Conservation (phyloP, 169 alveolate genomes). For the Plasmodium yoelii region DNA sequence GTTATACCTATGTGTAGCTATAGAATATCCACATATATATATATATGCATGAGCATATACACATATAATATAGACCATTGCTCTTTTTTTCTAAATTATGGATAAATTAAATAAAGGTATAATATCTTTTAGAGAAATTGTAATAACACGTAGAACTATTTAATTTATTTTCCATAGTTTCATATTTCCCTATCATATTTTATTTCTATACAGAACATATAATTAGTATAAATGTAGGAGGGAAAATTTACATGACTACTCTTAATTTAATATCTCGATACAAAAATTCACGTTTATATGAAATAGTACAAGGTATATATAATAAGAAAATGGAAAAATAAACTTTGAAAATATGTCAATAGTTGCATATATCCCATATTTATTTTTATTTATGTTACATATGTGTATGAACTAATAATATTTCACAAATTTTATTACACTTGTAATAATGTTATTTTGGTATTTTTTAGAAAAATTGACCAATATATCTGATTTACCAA, state of each 20-base stretch:
- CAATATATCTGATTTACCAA: constrained; percentile 6
- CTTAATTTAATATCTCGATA: constrained; percentile 53
- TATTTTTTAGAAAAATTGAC: constrained; percentile 16
- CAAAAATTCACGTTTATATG: constrained; percentile 40
- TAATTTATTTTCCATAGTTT: background rate
- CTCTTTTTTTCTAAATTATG: constrained; percentile 4
- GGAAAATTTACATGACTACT: constrained; percentile 61
- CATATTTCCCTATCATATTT: background rate
- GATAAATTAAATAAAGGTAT: constrained; percentile 31
- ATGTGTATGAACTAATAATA: background rate
- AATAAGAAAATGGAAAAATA: background rate
- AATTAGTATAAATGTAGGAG: constrained; percentile 70
- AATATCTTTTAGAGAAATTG: background rate
- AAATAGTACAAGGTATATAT: constrained; percentile 50
- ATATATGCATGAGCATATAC: too few species aligned
- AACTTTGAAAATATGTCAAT: background rate
- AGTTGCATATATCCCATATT: background rate
- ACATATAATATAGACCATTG: background rate
- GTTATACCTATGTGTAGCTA: too few species aligned
- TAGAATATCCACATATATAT: too few species aligned
- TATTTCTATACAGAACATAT: constrained; percentile 30
- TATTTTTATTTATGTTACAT: background rate
- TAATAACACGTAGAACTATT: background rate
- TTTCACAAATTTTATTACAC: background rate
- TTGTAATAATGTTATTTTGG: background rate